A percentile compares a stretch with the other conserved stretches of the same genome.
Evolutionary conservation across 2,329 filamentous ascomycete genomes (phyloP).

Genomic region (Botrytis pseudocinerea): DNA sequence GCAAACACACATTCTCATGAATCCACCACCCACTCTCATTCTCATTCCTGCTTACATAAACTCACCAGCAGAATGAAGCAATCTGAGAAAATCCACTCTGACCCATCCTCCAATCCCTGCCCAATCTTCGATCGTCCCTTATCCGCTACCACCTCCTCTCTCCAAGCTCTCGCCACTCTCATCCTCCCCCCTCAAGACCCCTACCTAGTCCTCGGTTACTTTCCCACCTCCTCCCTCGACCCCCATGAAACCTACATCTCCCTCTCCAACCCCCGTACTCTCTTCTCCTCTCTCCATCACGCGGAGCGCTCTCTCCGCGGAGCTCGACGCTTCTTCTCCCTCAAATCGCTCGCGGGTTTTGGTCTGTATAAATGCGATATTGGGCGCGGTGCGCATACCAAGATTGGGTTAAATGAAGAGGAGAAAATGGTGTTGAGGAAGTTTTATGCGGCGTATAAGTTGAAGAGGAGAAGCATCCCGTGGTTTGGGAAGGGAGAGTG

Average conservation of each 20-base stretch:
- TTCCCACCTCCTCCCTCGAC: constrained; percentile 10
- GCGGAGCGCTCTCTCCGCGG: neutral
- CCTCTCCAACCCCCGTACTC: neutral
- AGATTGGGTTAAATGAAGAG: neutral
- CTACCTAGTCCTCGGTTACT: constrained; percentile 16
- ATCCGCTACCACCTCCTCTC: neutral
- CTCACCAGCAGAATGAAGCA: neutral
- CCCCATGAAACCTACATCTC: constrained; percentile 12
- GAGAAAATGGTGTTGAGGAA: constrained; percentile 5
- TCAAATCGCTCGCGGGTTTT: neutral
- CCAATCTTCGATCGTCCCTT: neutral
- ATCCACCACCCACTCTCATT: neutral
- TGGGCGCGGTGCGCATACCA: neutral
- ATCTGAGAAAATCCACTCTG: neutral
- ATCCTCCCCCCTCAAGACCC: neutral
- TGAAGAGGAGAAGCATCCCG: neutral
- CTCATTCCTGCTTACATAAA: neutral
- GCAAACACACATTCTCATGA: neutral
- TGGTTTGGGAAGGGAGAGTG: neutral
- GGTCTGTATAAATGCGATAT: constrained; percentile 13
- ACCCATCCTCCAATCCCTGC: neutral
- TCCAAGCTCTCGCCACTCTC: neutral
- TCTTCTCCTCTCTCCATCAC: constrained; percentile 2
- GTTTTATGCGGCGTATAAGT: constrained; percentile 3
- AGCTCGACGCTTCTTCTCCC: neutral